These are phyloP conservation scores for Ziziphus jujuba DNA, from an alignment of 306 rosid genomes.

Conservation along the genomic window DNA sequence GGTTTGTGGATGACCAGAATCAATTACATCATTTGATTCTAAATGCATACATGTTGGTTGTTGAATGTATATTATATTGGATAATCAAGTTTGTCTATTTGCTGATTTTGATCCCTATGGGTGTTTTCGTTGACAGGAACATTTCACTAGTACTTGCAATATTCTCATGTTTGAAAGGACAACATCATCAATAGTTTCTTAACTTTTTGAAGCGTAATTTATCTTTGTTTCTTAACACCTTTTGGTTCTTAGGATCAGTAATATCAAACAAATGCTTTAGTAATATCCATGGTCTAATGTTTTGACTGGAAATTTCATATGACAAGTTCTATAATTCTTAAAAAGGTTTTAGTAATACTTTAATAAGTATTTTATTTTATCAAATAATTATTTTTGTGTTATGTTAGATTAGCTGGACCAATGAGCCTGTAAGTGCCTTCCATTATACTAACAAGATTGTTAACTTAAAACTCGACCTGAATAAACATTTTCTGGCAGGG, in stretches of 20 bases:
- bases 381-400: neutral
- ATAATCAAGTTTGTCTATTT: neutral
- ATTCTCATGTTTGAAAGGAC: slow-evolving; percentile 3
- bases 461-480: slow-evolving; percentile 13
- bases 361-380: neutral
- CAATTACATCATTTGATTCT: neutral
- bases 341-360: neutral
- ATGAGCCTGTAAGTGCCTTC: neutral
- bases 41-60: slow-evolving; percentile 1
- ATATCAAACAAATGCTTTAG: slow-evolving; percentile 1
- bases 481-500: slow-evolving; percentile 64
- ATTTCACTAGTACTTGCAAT: too few relatives aligned
- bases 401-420: neutral
- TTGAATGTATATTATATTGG: neutral
- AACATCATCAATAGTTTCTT: neutral
- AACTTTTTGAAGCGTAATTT: neutral
- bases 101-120: neutral
- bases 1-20: slow-evolving; percentile 46
- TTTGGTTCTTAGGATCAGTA: slow-evolving; percentile 1
- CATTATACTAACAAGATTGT: neutral
- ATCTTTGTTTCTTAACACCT: neutral
- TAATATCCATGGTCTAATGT: neutral
- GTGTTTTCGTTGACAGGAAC: too few relatives aligned
- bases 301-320: neutral
- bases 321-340: slow-evolving; percentile 6